Evolutionary conservation across 768 basidiomycete species (phyloP).

Genomic region (Podaxis carcinomalis): DNA sequence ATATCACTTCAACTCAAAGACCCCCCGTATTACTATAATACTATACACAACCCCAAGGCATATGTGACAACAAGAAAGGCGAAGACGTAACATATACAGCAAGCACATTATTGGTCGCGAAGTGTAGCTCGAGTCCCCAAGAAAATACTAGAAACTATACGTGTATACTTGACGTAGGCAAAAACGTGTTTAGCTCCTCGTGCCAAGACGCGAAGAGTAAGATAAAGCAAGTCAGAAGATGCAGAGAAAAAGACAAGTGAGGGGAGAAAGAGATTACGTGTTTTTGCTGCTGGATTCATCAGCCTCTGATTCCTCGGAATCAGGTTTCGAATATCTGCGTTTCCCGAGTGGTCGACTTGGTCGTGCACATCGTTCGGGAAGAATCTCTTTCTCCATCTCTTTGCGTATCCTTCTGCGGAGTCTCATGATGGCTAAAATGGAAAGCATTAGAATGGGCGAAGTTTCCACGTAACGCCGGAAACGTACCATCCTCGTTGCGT

Average conservation of each 20-base stretch:
- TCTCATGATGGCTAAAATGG: conserved; percentile 26
- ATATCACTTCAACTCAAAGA: not conserved
- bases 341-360: conserved; percentile 28
- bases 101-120: not conserved
- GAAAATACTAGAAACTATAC: conserved; percentile 5
- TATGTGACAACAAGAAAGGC: conserved; percentile 6
- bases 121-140: conserved; percentile 4
- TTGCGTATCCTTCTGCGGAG: conserved; percentile 36
- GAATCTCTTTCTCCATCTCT: conserved; percentile 15
- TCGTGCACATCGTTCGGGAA: conserved; percentile 24
- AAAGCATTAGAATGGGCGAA: not conserved
- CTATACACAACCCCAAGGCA: not conserved
- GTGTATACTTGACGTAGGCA: conserved; percentile 13
- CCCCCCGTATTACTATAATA: not conserved
- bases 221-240: not conserved
- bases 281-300: conserved; percentile 14
- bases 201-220: not conserved
- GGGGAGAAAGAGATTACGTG: not conserved
- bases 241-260: not conserved
- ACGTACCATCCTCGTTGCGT: conserved; percentile 42
- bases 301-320: conserved; percentile 20
- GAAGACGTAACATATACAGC: conserved; percentile 7
- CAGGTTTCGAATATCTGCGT: conserved; percentile 25
- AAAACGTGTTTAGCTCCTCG: not conserved
- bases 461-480: not conserved